phyloP scores from a whole-genome alignment of 768 basidiomycete genomes.

The Heimioporus sp. region DNA sequence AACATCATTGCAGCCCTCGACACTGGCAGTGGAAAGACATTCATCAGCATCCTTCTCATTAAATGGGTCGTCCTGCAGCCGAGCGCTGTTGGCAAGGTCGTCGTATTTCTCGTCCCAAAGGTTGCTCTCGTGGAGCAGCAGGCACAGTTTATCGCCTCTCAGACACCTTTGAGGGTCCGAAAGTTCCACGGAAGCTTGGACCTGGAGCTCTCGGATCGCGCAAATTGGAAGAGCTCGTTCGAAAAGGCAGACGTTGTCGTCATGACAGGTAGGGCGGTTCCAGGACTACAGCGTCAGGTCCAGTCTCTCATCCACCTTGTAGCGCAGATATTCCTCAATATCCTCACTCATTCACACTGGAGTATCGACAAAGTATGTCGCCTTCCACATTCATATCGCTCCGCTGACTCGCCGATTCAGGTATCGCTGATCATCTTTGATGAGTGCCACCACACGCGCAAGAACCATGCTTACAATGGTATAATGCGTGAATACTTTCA shows the following conservation, averaged over 20 bases:
- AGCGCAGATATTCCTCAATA: constrained; percentile 83
- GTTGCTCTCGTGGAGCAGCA: constrained; percentile 87
- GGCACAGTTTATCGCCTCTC: constrained; percentile 57
- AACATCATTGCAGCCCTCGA: constrained; percentile 61
- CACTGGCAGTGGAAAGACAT: constrained; percentile 61
- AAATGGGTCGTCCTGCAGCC: constrained; percentile 66
- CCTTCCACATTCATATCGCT: not conserved
- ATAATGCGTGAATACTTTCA: constrained; percentile 60
- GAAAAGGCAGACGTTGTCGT: constrained; percentile 71
- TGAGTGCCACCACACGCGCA: constrained; percentile 56
- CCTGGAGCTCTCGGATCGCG: constrained; percentile 66
- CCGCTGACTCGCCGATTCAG: constrained; percentile 26
- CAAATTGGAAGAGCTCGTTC: constrained; percentile 64
- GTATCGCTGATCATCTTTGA: constrained; percentile 57
- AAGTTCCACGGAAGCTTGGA: constrained; percentile 71
- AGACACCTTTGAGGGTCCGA: constrained; percentile 64
- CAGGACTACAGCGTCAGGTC: not conserved
- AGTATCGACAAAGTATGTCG: constrained; percentile 53
- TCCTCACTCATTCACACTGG: constrained; percentile 83
- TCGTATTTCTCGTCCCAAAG: constrained; percentile 83
- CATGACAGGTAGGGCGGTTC: constrained; percentile 63
- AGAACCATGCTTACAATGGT: constrained; percentile 56
- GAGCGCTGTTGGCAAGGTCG: constrained; percentile 50
- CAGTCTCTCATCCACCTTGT: constrained; percentile 3
- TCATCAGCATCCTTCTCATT: constrained; percentile 63